Base-by-base conservation (phyloP, 208 protist genomes). In the Trypanosoma grayi region DNA sequence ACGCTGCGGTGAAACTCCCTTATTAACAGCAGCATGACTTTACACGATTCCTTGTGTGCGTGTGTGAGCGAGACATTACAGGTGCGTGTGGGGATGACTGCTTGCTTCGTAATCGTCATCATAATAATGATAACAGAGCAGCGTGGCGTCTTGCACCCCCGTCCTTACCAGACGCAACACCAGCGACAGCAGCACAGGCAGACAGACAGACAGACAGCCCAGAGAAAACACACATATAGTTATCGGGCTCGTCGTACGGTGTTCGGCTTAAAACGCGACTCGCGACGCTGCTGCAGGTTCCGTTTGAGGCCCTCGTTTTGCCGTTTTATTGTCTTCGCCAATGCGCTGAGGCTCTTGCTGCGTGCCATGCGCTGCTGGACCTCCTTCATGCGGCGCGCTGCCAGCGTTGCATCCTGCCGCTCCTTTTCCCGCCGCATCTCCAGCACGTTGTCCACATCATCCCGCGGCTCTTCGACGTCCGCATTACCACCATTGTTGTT, bases 361-460 rank as follows among this genome's bases (percentile, higher is more conserved):
- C 89, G 85, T 69, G 93, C 81, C 54, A 87, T 77, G 14, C 89
- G 85, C 63, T 95, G 89, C 22, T 77, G 77, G 18, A 93, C 75
- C 57, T 95, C 89, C 30, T 81, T 76, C 56, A 85, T 65, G 9
- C 79, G 76, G 24, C 77, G 65, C 16, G 81, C 85, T 4, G 89
- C 72, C n/a, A 56, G 34, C 13, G 60, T 18, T 10, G 70, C 70
- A 18, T 80, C 60, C 28, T 78, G 39, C 5, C 66, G 40, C 53
- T 85, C 82, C 66, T 90, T 62, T 27, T 66, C 60, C 4, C 67
- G 51, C 18, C 73, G 71, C 39, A 57, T 63, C 52, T 76, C 60
- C 39, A 93, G 48, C 31, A 92, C 25, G 28, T 66, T 54, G n/a
- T 78, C 62, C 20, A 85, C 81, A 40, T 84, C 80, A 52, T 89